Evolutionary conservation across 1,139 yeast genomes (phyloP).

Genomic region (Kazachstania sp.): DNA sequence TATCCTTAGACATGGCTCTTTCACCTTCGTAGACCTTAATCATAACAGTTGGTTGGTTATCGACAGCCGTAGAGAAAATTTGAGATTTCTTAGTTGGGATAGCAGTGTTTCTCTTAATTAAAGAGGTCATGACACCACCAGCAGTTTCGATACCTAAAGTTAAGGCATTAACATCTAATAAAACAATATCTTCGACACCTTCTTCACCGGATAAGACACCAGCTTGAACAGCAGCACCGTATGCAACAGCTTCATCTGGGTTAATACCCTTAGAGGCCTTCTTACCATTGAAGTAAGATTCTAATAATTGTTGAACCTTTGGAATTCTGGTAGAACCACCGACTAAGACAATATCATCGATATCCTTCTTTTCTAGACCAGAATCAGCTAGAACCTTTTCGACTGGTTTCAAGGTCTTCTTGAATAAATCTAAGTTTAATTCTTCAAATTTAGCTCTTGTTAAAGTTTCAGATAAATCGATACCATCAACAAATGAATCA

Average conservation of each 20-base stretch:
- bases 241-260: conserved; percentile 97
- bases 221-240: conserved; percentile 97
- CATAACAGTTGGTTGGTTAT: conserved; percentile 91
- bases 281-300: conserved; percentile 82
- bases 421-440: conserved; percentile 76
- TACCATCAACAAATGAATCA: conserved; percentile 91
- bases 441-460: conserved; percentile 96
- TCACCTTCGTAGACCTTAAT: conserved; percentile 96
- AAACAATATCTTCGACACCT: conserved; percentile 66
- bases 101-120: conserved; percentile 91
- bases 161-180: conserved; percentile 85
- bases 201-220: conserved; percentile 86
- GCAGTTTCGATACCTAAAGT: conserved; percentile 95
- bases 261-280: conserved; percentile 92
- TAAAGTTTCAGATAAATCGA: conserved; percentile 85
- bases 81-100: conserved; percentile 94
- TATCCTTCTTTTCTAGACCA: conserved; percentile 69
- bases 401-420: conserved; percentile 86
- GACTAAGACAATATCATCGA: conserved; percentile 87
- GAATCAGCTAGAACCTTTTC: conserved; percentile 88
- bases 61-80: conserved; percentile 92
- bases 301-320: conserved; percentile 86
- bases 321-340: conserved; percentile 99
- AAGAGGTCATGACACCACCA: conserved; percentile 96
- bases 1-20: conserved; percentile 90